Conservation (phyloP, 2,329 filamentous ascomycete genomes). For the Phaeoacremonium minimum region DNA sequence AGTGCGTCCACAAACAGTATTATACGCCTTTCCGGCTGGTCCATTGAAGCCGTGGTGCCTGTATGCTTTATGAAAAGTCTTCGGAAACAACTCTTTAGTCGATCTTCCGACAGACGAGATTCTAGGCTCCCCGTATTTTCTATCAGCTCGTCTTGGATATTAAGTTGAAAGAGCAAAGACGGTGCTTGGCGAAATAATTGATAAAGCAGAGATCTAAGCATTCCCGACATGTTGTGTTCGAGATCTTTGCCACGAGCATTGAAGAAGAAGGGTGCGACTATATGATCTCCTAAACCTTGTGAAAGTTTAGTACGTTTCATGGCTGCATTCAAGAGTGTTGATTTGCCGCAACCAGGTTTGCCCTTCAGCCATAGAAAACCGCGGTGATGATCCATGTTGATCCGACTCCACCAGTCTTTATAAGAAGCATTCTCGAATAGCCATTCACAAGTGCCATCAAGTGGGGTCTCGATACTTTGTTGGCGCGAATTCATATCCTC, state of each 20-base stretch:
- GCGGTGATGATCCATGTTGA: neutral
- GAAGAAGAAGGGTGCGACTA: slow-evolving; percentile 9
- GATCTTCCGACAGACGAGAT: neutral
- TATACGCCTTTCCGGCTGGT: too few relatives aligned
- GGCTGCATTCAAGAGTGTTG: slow-evolving; percentile 1
- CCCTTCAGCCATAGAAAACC: slow-evolving; percentile 1
- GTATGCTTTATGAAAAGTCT: neutral
- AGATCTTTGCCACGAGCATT: slow-evolving; percentile 2
- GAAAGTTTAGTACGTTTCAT: neutral
- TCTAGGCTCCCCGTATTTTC: neutral
- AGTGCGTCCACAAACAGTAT: slow-evolving; percentile 13
- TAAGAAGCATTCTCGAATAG: neutral
- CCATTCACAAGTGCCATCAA: neutral
- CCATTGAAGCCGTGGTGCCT: slow-evolving; percentile 1
- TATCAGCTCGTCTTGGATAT: too few relatives aligned
- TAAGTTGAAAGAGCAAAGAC: too few relatives aligned
- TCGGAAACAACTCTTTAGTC: neutral
- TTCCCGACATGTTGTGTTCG: slow-evolving; percentile 2
- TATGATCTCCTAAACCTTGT: neutral
- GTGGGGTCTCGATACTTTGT: neutral
- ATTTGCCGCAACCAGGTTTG: slow-evolving; percentile 2
- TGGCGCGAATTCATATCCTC: neutral
- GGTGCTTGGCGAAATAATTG: slow-evolving; percentile 3
- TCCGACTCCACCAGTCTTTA: neutral
- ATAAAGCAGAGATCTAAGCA: slow-evolving; percentile 7